These are phyloP conservation scores for Plasmodium berghei DNA, from an alignment of 169 alveolate species.

Conservation along the genomic window DNA sequence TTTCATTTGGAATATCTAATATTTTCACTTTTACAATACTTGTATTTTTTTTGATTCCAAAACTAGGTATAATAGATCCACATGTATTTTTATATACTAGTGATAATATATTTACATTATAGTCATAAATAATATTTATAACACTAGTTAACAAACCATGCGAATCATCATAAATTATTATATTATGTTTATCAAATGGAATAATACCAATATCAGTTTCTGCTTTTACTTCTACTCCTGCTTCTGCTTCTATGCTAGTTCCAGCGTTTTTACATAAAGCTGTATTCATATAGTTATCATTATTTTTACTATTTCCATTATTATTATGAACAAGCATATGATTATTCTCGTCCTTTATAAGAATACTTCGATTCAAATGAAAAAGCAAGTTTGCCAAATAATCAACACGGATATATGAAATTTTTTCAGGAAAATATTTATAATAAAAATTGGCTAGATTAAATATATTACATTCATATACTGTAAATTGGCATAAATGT, in stretches of 20 bases:
- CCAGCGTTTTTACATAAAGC: not conserved
- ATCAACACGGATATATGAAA: slow-evolving; percentile 37
- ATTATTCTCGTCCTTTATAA: not conserved
- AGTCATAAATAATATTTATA: slow-evolving; percentile 20
- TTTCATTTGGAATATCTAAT: not conserved
- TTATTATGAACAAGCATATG: too few species aligned
- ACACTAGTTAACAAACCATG: slow-evolving; percentile 39
- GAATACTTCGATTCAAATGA: slow-evolving; percentile 22
- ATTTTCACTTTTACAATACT: slow-evolving; percentile 30
- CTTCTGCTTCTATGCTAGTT: not conserved
- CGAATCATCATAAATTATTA: slow-evolving; percentile 57
- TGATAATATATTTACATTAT: slow-evolving; percentile 58
- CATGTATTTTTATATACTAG: slow-evolving; percentile 37
- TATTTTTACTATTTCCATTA: not conserved
- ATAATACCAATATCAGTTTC: not conserved
- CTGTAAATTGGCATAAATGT: slow-evolving; percentile 67
- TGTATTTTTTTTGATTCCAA: slow-evolving; percentile 42
- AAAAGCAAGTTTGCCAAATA: slow-evolving; percentile 48
- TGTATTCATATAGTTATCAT: not conserved
- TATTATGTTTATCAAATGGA: slow-evolving; percentile 9
- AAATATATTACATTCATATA: slow-evolving; percentile 42
- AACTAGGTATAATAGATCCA: slow-evolving; percentile 36
- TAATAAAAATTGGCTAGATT: slow-evolving; percentile 42
- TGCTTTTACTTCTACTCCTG: not conserved
- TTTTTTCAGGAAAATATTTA: slow-evolving; percentile 54